Evolutionary conservation across 2,329 filamentous ascomycete genomes (phyloP).

Genomic region (Lasiodiplodia sp.): DNA sequence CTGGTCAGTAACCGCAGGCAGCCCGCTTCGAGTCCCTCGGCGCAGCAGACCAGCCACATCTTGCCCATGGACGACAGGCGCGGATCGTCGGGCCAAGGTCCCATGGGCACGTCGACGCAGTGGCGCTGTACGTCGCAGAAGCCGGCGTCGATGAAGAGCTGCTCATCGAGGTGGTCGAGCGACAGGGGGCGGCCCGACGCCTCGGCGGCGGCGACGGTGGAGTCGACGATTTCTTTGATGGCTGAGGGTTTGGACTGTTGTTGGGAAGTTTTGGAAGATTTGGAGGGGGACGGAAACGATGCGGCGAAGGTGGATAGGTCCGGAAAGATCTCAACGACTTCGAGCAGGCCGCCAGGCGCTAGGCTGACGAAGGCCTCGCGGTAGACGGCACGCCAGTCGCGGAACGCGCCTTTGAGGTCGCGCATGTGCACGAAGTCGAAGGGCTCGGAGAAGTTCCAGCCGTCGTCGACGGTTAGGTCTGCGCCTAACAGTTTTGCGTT

Average conservation of each 20-base stretch:
- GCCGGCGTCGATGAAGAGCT: conserved; percentile 51
- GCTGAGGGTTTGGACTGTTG: conserved; percentile 23
- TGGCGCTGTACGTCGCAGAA: conserved; percentile 53
- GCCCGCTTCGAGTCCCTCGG: conserved; percentile 51
- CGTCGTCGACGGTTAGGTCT: conserved; percentile 33
- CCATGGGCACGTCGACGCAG: conserved; percentile 48
- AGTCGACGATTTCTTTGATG: conserved; percentile 39
- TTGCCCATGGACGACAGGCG: conserved; percentile 49
- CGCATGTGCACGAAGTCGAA: conserved; percentile 61
- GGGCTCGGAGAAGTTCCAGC: conserved; percentile 57
- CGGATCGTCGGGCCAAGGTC: conserved; percentile 46
- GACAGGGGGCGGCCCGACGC: conserved; percentile 51
- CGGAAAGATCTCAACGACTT: conserved; percentile 52
- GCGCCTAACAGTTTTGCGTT: too few relatives aligned
- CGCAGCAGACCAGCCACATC: conserved; percentile 49
- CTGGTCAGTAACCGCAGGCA: conserved; percentile 48
- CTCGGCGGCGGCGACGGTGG: conserved; percentile 48
- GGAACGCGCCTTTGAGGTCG: conserved; percentile 56
- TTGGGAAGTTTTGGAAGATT: too few relatives aligned
- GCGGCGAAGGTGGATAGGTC: conserved; percentile 4
- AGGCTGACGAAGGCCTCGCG: conserved; percentile 55
- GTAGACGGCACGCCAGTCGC: conserved; percentile 56
- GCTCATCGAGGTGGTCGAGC: conserved; percentile 51
- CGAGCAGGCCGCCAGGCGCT: conserved; percentile 55
- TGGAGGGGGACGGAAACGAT: not conserved